Percentiles rank a stretch among this genome's conserved stretches.
phyloP scores from a whole-genome alignment of 441 rosid species.

The Euphorbia schlechtendalii region DNA sequence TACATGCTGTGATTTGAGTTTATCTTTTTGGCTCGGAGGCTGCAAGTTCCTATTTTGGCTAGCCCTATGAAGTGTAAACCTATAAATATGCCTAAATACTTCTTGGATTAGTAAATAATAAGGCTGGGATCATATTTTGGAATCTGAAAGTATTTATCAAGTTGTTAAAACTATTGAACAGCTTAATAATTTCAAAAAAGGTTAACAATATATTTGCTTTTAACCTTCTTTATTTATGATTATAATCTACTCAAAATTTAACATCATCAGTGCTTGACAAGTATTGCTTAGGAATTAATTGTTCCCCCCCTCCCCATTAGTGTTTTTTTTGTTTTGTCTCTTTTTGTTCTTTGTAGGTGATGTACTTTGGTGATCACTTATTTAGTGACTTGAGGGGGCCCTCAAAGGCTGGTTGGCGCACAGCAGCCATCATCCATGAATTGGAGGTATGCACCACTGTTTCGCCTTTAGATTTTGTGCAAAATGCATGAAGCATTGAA shows the following conservation, averaged over 20 bases:
- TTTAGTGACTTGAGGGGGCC: constrained; percentile 97
- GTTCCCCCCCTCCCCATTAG: neutral
- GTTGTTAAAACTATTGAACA: constrained; percentile 1
- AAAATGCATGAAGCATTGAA: neutral
- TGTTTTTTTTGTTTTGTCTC: neutral
- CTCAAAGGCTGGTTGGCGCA: constrained; percentile 98
- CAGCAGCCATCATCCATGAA: constrained; percentile 95
- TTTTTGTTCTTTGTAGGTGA: constrained; percentile 48
- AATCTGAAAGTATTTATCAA: neutral
- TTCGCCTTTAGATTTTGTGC: constrained; percentile 1
- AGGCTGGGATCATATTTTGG: neutral
- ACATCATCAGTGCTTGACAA: neutral
- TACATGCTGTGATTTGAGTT: neutral
- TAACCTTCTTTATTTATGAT: too few species aligned
- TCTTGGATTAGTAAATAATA: neutral
- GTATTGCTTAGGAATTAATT: neutral
- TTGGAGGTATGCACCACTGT: constrained; percentile 55
- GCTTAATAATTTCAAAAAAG: too few species aligned
- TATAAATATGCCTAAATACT: neutral
- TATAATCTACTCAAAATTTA: neutral
- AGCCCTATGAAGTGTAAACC: neutral
- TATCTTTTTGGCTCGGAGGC: neutral
- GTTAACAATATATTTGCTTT: neutral
- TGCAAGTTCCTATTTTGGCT: neutral
- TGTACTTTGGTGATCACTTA: constrained; percentile 96